A percentile compares a stretch with the other conserved stretches of the same genome.
phyloP scores from a whole-genome alignment of 768 basidiomycete genomes.

The Rhodosporidiobolus sp. region DNA sequence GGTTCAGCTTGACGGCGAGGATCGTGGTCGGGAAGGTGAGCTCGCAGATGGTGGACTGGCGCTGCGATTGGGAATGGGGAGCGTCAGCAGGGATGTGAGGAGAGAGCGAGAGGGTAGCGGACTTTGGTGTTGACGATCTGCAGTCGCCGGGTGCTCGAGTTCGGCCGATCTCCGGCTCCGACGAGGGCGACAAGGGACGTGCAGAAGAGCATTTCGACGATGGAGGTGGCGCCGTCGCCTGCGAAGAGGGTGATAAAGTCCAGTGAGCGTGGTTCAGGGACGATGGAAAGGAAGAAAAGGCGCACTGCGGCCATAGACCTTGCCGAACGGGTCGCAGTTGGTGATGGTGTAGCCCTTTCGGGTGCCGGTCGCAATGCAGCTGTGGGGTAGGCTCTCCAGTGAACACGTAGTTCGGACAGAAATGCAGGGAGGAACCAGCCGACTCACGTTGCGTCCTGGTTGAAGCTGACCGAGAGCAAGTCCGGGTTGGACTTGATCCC shows the following conservation, averaged over 20 bases:
- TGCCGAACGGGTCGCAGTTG: conserved; percentile 95
- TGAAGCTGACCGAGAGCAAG: conserved; percentile 58
- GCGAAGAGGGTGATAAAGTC: neutral
- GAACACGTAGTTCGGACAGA: neutral
- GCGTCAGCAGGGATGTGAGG: neutral
- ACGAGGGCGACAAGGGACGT: conserved; percentile 96
- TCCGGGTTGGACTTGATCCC: conserved; percentile 37
- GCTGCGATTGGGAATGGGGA: conserved; percentile 53
- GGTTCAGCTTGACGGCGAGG: conserved; percentile 94
- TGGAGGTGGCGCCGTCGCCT: conserved; percentile 92
- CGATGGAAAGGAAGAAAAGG: conserved; percentile 4
- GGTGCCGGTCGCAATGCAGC: conserved; percentile 91
- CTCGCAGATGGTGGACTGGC: conserved; percentile 98
- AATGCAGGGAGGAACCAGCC: neutral
- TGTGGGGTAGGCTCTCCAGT: conserved; percentile 30
- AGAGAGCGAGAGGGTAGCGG: conserved; percentile 35
- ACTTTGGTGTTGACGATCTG: conserved; percentile 99
- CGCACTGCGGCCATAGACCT: conserved; percentile 92
- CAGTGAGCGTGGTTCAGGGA: neutral
- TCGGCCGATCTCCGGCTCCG: conserved; percentile 87
- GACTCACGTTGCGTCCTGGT: conserved; percentile 89
- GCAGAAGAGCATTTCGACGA: conserved; percentile 99
- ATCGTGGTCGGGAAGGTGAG: conserved; percentile 95
- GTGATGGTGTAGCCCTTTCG: conserved; percentile 94
- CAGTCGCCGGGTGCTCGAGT: conserved; percentile 83